Conservation (phyloP, 139 green algal species). For the Tetraselmis chui region DNA sequence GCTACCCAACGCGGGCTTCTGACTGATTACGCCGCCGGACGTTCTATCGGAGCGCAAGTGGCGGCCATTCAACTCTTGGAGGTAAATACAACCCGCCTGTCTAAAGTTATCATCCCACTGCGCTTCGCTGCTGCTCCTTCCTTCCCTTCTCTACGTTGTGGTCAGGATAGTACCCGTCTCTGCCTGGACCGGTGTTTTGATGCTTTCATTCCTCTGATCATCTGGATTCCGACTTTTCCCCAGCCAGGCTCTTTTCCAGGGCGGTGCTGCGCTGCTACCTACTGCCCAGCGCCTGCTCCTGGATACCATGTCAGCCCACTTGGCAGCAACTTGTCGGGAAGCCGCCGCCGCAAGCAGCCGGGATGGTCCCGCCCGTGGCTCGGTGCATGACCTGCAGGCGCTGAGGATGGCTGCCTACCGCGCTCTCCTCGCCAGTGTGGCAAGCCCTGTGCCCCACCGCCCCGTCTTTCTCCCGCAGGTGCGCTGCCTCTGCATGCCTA, state of each 20-base stretch:
- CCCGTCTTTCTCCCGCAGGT: background rate
- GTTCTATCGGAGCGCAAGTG: background rate
- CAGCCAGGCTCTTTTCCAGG: background rate
- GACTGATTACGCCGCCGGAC: background rate
- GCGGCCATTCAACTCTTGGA: background rate
- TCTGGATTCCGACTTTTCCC: too few species aligned
- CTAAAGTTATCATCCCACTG: too few species aligned
- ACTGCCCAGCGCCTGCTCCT: background rate
- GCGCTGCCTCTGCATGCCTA: background rate
- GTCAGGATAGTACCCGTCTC: too few species aligned
- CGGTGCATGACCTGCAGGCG: background rate
- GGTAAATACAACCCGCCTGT: background rate
- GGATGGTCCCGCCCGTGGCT: too few species aligned
- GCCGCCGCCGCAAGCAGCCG: background rate
- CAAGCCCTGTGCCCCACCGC: background rate
- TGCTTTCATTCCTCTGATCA: too few species aligned
- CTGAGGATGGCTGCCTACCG: background rate
- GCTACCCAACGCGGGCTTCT: background rate
- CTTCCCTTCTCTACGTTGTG: too few species aligned
- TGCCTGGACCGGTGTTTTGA: too few species aligned
- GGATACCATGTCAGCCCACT: background rate
- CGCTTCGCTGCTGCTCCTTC: too few species aligned
- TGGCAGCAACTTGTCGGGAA: background rate
- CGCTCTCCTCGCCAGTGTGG: background rate
- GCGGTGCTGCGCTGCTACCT: background rate